Conservation (phyloP, 2,329 filamentous ascomycete genomes). For the Pyrenochaeta sp. region DNA sequence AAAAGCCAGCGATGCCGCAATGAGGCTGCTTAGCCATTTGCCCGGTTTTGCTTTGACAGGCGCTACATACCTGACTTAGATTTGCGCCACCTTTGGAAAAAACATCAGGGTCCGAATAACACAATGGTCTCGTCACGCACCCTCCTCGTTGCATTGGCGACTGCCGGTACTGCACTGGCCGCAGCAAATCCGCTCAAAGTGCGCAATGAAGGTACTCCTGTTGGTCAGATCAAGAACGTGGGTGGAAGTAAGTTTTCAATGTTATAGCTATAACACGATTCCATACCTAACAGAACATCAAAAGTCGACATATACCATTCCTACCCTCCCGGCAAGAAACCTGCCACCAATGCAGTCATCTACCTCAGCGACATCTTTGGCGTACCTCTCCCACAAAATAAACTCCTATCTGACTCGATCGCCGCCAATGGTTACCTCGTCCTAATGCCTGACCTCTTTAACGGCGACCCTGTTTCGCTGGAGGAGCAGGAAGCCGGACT, state of each 20-base stretch:
- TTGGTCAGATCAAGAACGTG: constrained; percentile 31
- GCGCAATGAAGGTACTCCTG: constrained; percentile 21
- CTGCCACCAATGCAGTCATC: constrained; percentile 38
- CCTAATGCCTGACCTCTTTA: constrained; percentile 47
- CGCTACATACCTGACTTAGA: neutral
- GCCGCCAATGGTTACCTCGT: constrained; percentile 45
- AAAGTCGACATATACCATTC: constrained; percentile 31
- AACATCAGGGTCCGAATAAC: neutral
- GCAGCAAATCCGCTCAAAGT: constrained; percentile 10
- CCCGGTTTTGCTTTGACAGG: no score
- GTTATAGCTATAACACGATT: no score
- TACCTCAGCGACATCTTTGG: constrained; percentile 49
- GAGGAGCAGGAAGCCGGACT: constrained; percentile 73
- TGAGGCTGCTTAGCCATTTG: neutral
- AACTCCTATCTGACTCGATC: constrained; percentile 46
- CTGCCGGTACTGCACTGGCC: neutral
- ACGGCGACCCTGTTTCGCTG: constrained; percentile 36
- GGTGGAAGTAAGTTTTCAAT: constrained; percentile 30
- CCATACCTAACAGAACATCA: neutral
- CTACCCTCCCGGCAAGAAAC: constrained; percentile 24
- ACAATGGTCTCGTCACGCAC: neutral
- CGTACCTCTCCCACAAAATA: constrained; percentile 41
- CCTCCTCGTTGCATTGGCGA: neutral
- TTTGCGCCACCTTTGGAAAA: neutral
- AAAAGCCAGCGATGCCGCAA: constrained; percentile 1